Base-by-base conservation (phyloP, 176 grass and related monocot genomes). In the Tuctoria greenei region DNA sequence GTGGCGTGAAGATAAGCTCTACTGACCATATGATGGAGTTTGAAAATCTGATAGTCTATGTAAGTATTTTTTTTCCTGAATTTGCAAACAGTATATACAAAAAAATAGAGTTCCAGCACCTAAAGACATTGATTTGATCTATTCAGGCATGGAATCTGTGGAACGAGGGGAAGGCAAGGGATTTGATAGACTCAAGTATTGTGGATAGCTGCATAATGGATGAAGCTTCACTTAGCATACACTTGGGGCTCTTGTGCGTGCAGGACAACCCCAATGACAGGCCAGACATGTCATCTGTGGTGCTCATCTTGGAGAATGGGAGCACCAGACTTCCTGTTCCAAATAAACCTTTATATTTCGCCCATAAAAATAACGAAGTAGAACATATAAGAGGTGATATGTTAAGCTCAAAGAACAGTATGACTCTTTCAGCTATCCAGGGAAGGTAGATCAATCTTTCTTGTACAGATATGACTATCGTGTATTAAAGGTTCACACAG, bases 91-190 rank as follows among this genome's bases (percentile, higher is more conserved):
- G 7, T 38, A 28, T 11, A 49, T 2, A 58, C 10, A 17, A 24
- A 27, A 51, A 27, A 10, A 17, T 20, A 61, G 4, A 31, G 25
- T 61, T 17, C 3, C 6, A 12, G 8, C 25, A 4, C 13, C 23
- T 45, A 15, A 42, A 35, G 7, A n/a, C 3, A 18, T 36, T 69
- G 4, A 16, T 52, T 45, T 74, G 35, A 34, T 55, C 36, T 17
- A 18, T 39, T 24, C 41, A 82, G 85, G 79, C 79, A 57, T 87
- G 74, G 67, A 87, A 87, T 26, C 26, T 88, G 13, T 88, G 79
- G 85, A 72, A 82, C 12, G 74, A 88, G 55, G 79, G 27, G 52
- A 77, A 81, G 25, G 16, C 43, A 43, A 36, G 68, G 27, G 79
- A 82, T 4, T 69, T 87, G 38, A 35, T 82, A 23, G 79, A 82